phyloP scores from a whole-genome alignment of 345 rosid genomes.

The Eucalyptus lansdowneana region DNA sequence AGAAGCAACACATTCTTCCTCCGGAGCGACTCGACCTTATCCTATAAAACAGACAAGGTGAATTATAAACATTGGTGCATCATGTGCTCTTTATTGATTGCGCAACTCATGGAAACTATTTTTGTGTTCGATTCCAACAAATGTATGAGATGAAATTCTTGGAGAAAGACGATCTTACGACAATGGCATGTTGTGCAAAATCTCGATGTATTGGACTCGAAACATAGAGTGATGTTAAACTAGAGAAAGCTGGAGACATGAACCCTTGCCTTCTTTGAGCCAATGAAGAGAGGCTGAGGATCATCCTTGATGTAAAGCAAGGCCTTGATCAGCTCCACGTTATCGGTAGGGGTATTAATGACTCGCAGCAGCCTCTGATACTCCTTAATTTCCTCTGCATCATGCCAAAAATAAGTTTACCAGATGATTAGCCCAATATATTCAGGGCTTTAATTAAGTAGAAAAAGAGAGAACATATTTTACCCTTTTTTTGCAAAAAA shows the following conservation, averaged over 20 bases:
- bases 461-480: background rate
- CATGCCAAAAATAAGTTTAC: no score
- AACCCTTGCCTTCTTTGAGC: conserved; percentile 22
- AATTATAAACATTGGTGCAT: no score
- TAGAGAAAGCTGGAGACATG: background rate
- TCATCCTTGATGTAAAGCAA: no score
- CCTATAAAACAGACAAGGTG: no score
- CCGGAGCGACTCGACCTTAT: no score
- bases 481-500: background rate
- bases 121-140: background rate
- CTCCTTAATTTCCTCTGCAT: conserved; percentile 17
- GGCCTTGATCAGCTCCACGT: no score
- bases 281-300: background rate
- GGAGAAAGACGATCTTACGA: background rate
- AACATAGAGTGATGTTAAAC: background rate
- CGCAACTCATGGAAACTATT: background rate
- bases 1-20: no score
- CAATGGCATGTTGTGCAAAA: background rate
- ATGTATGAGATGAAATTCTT: background rate
- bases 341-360: no score
- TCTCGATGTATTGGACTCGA: background rate
- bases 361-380: no score
- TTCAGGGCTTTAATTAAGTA: background rate
- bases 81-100: background rate
- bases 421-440: background rate